Evolutionary conservation across 2,329 filamentous ascomycete species (phyloP).

Genomic region (Penicillium crustosum): DNA sequence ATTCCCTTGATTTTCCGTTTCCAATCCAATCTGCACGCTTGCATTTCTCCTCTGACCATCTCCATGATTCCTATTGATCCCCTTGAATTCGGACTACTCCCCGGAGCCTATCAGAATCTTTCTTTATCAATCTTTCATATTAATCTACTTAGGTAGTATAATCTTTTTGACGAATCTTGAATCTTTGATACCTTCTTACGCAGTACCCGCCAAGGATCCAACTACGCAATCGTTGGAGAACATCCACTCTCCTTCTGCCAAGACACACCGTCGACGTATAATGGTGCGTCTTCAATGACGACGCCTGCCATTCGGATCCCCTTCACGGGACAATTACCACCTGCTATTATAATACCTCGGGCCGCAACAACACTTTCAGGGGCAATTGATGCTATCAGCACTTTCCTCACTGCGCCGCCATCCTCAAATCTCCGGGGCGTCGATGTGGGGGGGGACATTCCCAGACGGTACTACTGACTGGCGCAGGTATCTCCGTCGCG

Average conservation of each 20-base stretch:
- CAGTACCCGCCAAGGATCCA: constrained; percentile 4
- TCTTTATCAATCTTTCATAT: neutral
- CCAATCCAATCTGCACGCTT: constrained; percentile 7
- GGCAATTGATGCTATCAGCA: constrained; percentile 72
- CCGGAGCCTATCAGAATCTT: neutral
- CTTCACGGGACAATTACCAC: constrained; percentile 78
- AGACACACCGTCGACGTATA: constrained; percentile 1
- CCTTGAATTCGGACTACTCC: neutral
- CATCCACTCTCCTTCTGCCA: constrained; percentile 11
- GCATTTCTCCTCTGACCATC: constrained; percentile 4
- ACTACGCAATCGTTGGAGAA: constrained; percentile 14
- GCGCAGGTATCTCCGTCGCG: constrained; percentile 89
- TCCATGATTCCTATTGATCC: neutral
- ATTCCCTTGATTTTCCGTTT: constrained; percentile 18
- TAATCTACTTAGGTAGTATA: neutral
- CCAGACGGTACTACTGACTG: constrained; percentile 68
- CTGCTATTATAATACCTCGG: constrained; percentile 71
- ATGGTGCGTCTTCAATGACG: constrained; percentile 55
- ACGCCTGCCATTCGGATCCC: constrained; percentile 82
- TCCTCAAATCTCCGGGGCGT: constrained; percentile 49
- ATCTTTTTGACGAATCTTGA: neutral
- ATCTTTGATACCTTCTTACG: neutral
- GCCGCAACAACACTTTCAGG: constrained; percentile 68
- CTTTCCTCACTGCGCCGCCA: constrained; percentile 69
- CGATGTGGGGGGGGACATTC: constrained; percentile 47